Base-by-base conservation (phyloP, 2,329 filamentous ascomycete genomes). In the Balansia obtecta region DNA sequence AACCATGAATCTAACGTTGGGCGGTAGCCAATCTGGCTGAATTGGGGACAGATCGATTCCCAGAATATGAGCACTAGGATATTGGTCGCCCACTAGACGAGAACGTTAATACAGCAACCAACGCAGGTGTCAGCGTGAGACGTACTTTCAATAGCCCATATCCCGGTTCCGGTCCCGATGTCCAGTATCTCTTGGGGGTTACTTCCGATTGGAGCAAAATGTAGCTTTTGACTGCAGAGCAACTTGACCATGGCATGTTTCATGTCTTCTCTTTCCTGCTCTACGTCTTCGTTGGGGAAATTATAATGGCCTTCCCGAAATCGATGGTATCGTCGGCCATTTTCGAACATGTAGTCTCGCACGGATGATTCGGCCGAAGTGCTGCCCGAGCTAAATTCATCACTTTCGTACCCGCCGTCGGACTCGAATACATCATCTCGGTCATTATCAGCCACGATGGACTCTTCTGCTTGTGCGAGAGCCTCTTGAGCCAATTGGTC, bases 251-350 rank as follows among this genome's bases (percentile, higher is more conserved):
- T 74, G 54, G 69, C 65, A 58, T 79, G 76, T 57, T 76, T 77
- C 68, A 80, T 71, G 48, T 80, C 75, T 55, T 79, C 72, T 38
- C 76, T 66, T 55, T 80, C 76, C 58, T 80, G 76, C 62, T 82
- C 78, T 5, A 71, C 64, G 46, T 80, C 77, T 53, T 82, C 79
- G 50, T 80, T 82, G 27, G 79, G 78, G 46, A 80, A 78, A 50
- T 74, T 74, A 57, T 82, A 82, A 11, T 61, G 58, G 6, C 75
- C 76, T 51, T 76, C 74, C 16, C 75, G 67, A 57, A 75, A 78
- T 41, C 68, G 68, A 57, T 80, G 77, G 52, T 81, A 82, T 27
- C 77, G 69, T 22, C 77, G 69, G n/a, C 78, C 78, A 57, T 82
- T 79, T 56, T 80, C 76, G 51, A 67, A 71, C 46, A 69, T 66